Evolutionary conservation across 164 flowering plant species (phyloP), one percentile per base, ranked within the genome.

Genomic region (Berberis vulgaris): DNA sequence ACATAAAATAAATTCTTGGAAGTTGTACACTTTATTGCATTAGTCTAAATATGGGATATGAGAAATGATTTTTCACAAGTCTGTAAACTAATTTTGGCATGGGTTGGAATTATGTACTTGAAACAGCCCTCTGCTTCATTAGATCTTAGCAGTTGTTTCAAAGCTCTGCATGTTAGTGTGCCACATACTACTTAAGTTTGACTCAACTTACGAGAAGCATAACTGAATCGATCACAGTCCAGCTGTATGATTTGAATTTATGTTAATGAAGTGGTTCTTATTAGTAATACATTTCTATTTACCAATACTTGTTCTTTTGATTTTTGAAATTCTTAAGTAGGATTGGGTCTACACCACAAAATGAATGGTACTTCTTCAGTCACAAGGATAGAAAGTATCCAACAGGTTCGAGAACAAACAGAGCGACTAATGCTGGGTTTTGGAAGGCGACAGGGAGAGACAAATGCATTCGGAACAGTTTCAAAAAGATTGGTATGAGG

Each of bases 371-470:
- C 67, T 89, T 93, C 69, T 93, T 93, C 80, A 93, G 98, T 80
- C 98, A 93, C 83, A 93, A 93, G 73, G 98, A 93, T 66, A 80
- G 88, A 73, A 93, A 93, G 74, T 93, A 92, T 63, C 98, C 98
- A 46, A 92, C 96, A 1, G 98, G 98, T 7, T 87, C 96, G 2
- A 80, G 98, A 72, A 93, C 98, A 0, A 93, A 93, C 59, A 67
- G 98, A 61, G 98, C 98, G 0, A 93, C 98, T 0, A 77, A 57
- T 67, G 95, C 96, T 0, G 98, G 98, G 49, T 93, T 93, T 63
- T 93, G 98, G 98, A 93, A 93, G 76, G 98, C 98, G 12, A 93
- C 98, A 0, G 98, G 98, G 52, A 69, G 98, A 45, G 98, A 93
- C 74, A 93, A 93, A 66, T 89, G 96, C 82, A 93, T 93, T n/a